These are phyloP conservation scores for Neonectria coccinea DNA, from an alignment of 2,329 filamentous ascomycete species.

Conservation along the genomic window DNA sequence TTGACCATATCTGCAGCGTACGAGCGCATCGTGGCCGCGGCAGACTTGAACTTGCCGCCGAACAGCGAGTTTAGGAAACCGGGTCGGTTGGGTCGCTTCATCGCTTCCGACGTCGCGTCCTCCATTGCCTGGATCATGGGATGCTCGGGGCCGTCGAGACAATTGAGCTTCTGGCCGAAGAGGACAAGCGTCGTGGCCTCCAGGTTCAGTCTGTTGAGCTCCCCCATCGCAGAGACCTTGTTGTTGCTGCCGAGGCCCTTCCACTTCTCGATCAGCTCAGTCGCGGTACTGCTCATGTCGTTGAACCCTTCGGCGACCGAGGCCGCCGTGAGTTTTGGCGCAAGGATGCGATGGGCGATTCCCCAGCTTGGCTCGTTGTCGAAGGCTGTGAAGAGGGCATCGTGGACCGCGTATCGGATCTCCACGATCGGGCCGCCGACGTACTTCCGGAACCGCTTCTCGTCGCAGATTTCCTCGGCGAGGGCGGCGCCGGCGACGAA, in stretches of 20 bases:
- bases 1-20: constrained; percentile 69
- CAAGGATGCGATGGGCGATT: constrained; percentile 64
- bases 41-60: constrained; percentile 63
- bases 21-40: constrained; percentile 65
- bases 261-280: constrained; percentile 65
- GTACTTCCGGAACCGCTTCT: constrained; percentile 66
- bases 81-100: constrained; percentile 65
- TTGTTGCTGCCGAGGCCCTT: constrained; percentile 51
- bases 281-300: constrained; percentile 62
- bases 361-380: constrained; percentile 62
- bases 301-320: constrained; percentile 53
- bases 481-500: constrained; percentile 63
- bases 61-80: constrained; percentile 64
- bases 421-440: constrained; percentile 65
- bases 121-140: constrained; percentile 66
- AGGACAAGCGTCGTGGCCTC: constrained; percentile 63
- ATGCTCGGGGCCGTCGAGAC: constrained; percentile 59
- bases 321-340: constrained; percentile 55
- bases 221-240: constrained; percentile 58
- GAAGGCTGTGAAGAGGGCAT: constrained; percentile 65
- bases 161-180: constrained; percentile 63
- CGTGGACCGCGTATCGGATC: constrained; percentile 63
- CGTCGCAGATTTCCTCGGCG: constrained; percentile 63
- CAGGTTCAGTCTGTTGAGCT: constrained; percentile 66
- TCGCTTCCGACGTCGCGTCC: constrained; percentile 65